phyloP scores from a whole-genome alignment of 768 basidiomycete species.

The Fibroporia radiculosa region DNA sequence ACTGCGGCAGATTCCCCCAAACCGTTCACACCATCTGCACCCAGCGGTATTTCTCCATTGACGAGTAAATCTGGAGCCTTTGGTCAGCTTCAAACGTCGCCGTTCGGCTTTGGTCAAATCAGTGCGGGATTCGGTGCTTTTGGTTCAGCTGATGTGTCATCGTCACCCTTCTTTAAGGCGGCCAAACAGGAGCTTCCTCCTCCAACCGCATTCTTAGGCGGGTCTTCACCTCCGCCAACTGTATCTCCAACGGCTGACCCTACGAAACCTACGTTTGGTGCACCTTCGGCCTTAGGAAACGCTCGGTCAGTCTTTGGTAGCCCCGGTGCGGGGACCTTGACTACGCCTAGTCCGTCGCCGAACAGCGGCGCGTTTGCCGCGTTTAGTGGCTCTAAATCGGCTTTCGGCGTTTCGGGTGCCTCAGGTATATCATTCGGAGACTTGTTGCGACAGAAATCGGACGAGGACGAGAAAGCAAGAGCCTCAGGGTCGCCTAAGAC shows the following conservation, averaged over 20 bases:
- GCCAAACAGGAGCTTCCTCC: background rate
- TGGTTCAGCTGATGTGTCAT: background rate
- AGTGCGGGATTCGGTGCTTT: constrained; percentile 13
- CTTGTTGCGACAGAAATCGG: constrained; percentile 36
- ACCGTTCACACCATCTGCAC: background rate
- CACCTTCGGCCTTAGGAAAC: constrained; percentile 11
- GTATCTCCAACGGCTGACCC: background rate
- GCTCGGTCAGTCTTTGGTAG: constrained; percentile 15
- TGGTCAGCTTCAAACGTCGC: constrained; percentile 10
- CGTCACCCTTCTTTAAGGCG: constrained; percentile 2
- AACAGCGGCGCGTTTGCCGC: constrained; percentile 33
- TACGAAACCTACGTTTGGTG: constrained; percentile 18
- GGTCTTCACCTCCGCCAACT: background rate
- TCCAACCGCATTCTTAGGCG: background rate
- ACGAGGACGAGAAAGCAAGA: background rate
- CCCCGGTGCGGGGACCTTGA: constrained; percentile 12
- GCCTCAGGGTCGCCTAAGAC: background rate
- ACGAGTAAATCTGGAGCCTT: constrained; percentile 9
- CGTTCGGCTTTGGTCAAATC: constrained; percentile 11
- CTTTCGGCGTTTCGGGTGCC: constrained; percentile 35
- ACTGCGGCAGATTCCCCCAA: background rate
- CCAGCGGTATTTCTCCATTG: background rate
- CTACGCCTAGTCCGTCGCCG: constrained; percentile 17
- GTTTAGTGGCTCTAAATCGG: constrained; percentile 24
- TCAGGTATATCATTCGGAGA: constrained; percentile 52